Evolutionary conservation across 768 basidiomycete species (phyloP).

Genomic region (Lactifluus hygrophoroides): DNA sequence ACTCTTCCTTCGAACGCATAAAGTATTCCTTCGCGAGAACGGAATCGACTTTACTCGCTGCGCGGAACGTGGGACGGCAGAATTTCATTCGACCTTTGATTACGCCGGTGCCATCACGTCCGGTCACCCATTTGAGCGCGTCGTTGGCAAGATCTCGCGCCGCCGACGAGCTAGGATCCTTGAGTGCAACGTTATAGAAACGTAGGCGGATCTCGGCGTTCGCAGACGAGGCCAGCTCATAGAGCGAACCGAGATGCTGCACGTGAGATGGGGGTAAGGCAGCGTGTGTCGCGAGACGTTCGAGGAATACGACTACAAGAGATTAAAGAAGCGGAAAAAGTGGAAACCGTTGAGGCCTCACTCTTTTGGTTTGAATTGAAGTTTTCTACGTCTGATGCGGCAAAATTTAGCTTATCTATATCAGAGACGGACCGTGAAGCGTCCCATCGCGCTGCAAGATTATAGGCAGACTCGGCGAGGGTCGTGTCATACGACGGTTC

Average conservation of each 20-base stretch:
- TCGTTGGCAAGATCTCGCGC: slow-evolving; percentile 43
- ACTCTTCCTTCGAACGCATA: slow-evolving; percentile 37
- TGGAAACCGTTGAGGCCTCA: slow-evolving; percentile 27
- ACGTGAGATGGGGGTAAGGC: slow-evolving; percentile 56
- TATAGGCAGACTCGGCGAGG: slow-evolving; percentile 61
- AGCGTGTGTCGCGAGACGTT: slow-evolving; percentile 56
- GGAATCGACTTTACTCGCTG: slow-evolving; percentile 43
- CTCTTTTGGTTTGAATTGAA: slow-evolving; percentile 76
- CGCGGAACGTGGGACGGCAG: slow-evolving; percentile 60
- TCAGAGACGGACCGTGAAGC: slow-evolving; percentile 42
- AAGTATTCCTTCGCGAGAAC: slow-evolving; percentile 46
- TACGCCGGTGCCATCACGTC: slow-evolving; percentile 44
- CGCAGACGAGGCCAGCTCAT: slow-evolving; percentile 40
- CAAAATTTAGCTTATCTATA: slow-evolving; percentile 44
- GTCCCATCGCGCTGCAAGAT: slow-evolving; percentile 69
- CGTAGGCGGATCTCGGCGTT: slow-evolving; percentile 75
- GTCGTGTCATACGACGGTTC: slow-evolving; percentile 67
- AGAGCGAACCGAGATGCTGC: slow-evolving; percentile 46
- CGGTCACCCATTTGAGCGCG: slow-evolving; percentile 63
- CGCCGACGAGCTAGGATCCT: slow-evolving; percentile 37
- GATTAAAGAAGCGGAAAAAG: neutral
- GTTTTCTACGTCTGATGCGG: slow-evolving; percentile 44
- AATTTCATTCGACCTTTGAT: slow-evolving; percentile 83
- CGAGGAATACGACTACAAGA: slow-evolving; percentile 68
- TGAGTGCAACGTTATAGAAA: slow-evolving; percentile 67